Percentiles rank a stretch among this genome's conserved stretches.
Conservation (phyloP, 2,329 filamentous ascomycete genomes). For the Colletotrichum lindemuthianum region DNA sequence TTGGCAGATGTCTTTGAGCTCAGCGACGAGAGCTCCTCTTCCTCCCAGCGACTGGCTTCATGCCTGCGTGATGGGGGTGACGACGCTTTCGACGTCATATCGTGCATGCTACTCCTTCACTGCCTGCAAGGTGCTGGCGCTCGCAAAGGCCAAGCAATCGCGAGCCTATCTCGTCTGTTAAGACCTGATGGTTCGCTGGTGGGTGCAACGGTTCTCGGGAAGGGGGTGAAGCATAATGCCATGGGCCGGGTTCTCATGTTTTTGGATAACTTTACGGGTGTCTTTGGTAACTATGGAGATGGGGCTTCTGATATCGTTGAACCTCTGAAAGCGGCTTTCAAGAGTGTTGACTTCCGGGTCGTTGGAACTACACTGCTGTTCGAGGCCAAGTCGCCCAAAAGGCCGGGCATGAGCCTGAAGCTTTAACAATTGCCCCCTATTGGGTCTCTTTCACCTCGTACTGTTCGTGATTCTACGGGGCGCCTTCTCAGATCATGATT, state of each 20-base stretch:
- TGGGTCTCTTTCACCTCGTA: too few relatives aligned
- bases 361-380: slow-evolving; percentile 8
- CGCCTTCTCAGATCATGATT: too few relatives aligned
- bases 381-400: slow-evolving; percentile 10
- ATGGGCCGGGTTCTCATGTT: slow-evolving; percentile 11
- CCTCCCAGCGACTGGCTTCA: not conserved
- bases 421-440: too few relatives aligned
- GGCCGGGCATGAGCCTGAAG: too few relatives aligned
- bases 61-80: not conserved
- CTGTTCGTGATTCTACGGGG: too few relatives aligned
- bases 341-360: not conserved
- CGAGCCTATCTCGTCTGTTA: not conserved
- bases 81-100: slow-evolving; percentile 3
- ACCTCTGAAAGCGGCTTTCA: not conserved
- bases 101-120: slow-evolving; percentile 8
- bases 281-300: slow-evolving; percentile 5
- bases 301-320: not conserved
- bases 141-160: slow-evolving; percentile 5
- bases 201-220: slow-evolving; percentile 11
- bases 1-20: slow-evolving; percentile 6
- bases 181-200: slow-evolving; percentile 4
- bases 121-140: not conserved
- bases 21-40: not conserved
- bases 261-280: slow-evolving; percentile 2
- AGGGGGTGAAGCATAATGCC: not conserved